Base-by-base conservation (phyloP, 2,329 filamentous ascomycete species). In the Metarhizium robertsii region DNA sequence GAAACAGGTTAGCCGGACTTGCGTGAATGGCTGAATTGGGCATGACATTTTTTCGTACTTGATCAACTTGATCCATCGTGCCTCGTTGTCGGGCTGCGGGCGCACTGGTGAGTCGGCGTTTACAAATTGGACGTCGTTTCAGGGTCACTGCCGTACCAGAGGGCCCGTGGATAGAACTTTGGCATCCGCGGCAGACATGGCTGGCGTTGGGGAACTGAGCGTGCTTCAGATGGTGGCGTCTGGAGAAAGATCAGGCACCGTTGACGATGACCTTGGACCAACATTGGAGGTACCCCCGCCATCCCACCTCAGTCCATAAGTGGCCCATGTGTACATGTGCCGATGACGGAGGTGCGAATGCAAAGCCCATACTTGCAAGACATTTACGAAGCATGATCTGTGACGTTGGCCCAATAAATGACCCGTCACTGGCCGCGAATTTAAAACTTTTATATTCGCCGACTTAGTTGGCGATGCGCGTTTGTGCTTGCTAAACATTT, bases 21-120 rank as follows among this genome's bases (percentile, higher is more conserved):
- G 43, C 38, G 29, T 60, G 49, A 59, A 59, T 14, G 4, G n/a
- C 30, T 43, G 34, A 4, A 43, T 29, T 40, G 3, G 25, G 45
- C 13, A 32, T 36, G 45, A 16, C 29, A 34, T 34, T 48, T 34
- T 56, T 56, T 20, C 54, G 59, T 73, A 84, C 81, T 80, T 79
- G 60, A 80, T 73, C 6, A 85, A 73, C 62, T 78, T 81, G 36
- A 79, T 79, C 83, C 83, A 86, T 62, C 73, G 74, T 20, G 82
- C 81, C 56, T 86, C 79, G 11, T 64, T 67, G 29, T 77, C 72
- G 36, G 71, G 61, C 79, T 83, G 48, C 20, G 16, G 6, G 13
- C 18, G 42, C 16, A 18, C 7, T 10, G 30, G 50, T 53, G 20
- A 54, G 51, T 42, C n/a, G 25, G 36, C 4, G 29, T 30, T 43